Conservation (phyloP, 2,329 filamentous ascomycete species). For the Purpureocillium takamizusanense region DNA sequence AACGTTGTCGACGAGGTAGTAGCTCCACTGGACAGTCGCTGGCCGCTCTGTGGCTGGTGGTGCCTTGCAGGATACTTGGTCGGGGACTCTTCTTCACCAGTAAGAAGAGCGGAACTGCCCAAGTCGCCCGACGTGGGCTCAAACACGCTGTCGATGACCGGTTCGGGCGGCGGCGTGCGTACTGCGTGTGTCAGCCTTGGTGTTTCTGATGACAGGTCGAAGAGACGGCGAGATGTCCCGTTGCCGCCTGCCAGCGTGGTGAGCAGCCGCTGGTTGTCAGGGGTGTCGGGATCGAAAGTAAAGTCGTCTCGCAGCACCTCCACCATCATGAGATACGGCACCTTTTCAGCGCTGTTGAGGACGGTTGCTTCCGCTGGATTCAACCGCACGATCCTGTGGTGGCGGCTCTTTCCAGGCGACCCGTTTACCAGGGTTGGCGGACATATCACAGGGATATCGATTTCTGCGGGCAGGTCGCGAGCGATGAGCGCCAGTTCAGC, state of each 20-base stretch:
- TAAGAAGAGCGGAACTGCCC: constrained; percentile 62
- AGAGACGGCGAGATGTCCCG: constrained; percentile 50
- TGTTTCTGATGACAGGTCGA: constrained; percentile 58
- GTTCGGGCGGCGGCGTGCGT: constrained; percentile 29
- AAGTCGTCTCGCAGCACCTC: constrained; percentile 77
- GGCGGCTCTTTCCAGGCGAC: constrained; percentile 63
- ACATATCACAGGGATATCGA: constrained; percentile 76
- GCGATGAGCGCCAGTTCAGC: constrained; percentile 75
- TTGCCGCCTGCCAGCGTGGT: constrained; percentile 47
- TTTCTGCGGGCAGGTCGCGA: constrained; percentile 72
- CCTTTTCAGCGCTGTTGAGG: constrained; percentile 77
- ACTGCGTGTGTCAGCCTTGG: constrained; percentile 36
- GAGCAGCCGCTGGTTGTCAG: constrained; percentile 61
- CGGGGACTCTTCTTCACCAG: constrained; percentile 40
- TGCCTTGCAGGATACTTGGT: constrained; percentile 17
- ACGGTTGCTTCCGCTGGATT: constrained; percentile 81
- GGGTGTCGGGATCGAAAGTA: constrained; percentile 66
- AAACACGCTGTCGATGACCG: constrained; percentile 63
- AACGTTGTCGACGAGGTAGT: constrained; percentile 51
- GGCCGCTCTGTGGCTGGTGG: constrained; percentile 23
- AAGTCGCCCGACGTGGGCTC: constrained; percentile 75
- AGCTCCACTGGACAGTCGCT: constrained; percentile 52
- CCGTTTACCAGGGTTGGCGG: constrained; percentile 66
- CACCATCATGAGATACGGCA: constrained; percentile 77
- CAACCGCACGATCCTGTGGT: constrained; percentile 74